phyloP scores from a whole-genome alignment of 768 basidiomycete genomes.

The Naganishia antarctica region DNA sequence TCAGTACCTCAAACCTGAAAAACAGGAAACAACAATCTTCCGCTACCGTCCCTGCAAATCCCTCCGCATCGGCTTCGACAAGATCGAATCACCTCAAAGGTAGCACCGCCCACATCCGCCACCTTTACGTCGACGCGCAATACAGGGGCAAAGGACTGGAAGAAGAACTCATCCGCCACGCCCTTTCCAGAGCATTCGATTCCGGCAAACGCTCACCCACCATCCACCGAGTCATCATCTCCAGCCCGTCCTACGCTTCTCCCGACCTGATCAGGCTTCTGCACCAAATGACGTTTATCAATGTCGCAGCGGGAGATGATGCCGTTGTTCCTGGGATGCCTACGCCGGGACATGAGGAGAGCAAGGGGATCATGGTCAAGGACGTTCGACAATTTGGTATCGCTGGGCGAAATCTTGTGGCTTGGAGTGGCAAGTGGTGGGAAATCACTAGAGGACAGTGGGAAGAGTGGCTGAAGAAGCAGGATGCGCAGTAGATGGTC shows the following conservation, averaged over 20 bases:
- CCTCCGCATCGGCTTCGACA: background rate
- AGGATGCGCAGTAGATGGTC: background rate
- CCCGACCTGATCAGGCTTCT: background rate
- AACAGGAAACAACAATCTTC: background rate
- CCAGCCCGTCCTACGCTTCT: slow-evolving; percentile 14
- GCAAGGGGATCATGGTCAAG: slow-evolving; percentile 9
- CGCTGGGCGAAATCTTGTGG: background rate
- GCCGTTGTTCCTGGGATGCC: background rate
- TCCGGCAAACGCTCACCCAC: background rate
- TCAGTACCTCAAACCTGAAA: background rate
- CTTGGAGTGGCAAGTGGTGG: slow-evolving; percentile 17
- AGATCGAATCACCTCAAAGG: slow-evolving; percentile 7
- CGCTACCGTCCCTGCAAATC: background rate
- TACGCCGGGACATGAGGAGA: slow-evolving; percentile 14
- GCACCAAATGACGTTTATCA: slow-evolving; percentile 1
- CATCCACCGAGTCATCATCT: slow-evolving; percentile 6
- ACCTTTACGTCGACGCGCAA: slow-evolving; percentile 36
- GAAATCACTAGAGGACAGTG: slow-evolving; percentile 13
- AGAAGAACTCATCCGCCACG: slow-evolving; percentile 5
- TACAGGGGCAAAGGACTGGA: slow-evolving; percentile 17
- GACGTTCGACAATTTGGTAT: slow-evolving; percentile 5
- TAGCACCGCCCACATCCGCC: slow-evolving; percentile 31
- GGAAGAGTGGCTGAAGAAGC: background rate
- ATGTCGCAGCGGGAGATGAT: slow-evolving; percentile 9
- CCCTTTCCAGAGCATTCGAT: background rate